Percentiles rank a stretch among this genome's conserved stretches.
Evolutionary conservation across 1,284 basidiomycete species (phyloP).

Genomic region (Marasmius sp.): DNA sequence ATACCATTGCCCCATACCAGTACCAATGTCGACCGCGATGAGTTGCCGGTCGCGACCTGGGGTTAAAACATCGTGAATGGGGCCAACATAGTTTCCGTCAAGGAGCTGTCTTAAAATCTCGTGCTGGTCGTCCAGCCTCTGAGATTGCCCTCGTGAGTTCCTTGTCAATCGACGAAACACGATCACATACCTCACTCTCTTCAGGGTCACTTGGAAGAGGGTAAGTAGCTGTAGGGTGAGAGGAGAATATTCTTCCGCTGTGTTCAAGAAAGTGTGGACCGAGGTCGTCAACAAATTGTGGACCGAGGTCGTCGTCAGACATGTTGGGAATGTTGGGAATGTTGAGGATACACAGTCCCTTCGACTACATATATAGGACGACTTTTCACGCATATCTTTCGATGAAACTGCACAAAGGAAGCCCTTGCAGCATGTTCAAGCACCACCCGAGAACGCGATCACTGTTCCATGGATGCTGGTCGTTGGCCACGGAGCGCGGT

Average conservation of each 20-base stretch:
- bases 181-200: conserved; percentile 55
- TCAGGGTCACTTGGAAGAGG: conserved; percentile 65
- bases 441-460: not conserved
- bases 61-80: conserved; percentile 51
- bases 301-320: not conserved
- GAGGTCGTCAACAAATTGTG: conserved; percentile 41
- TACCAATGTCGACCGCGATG: conserved; percentile 66
- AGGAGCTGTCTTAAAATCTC: conserved; percentile 44
- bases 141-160: conserved; percentile 2
- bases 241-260: conserved; percentile 62
- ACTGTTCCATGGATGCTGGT: not conserved
- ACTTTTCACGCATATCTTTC: not conserved
- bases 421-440: not conserved
- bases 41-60: conserved; percentile 35
- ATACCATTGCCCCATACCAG: conserved; percentile 71
- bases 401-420: not conserved
- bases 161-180: not conserved
- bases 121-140: conserved; percentile 57
- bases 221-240: conserved; percentile 56
- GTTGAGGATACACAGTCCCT: not conserved
- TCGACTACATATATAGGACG: not conserved
- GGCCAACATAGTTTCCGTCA: conserved; percentile 55
- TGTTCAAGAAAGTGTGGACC: conserved; percentile 56
- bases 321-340: not conserved
- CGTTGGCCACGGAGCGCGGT: not conserved